Percentiles rank a stretch among this genome's conserved stretches.
phyloP scores from a whole-genome alignment of 352 stramenopile species.

The Globisporangium barbulae region DNA sequence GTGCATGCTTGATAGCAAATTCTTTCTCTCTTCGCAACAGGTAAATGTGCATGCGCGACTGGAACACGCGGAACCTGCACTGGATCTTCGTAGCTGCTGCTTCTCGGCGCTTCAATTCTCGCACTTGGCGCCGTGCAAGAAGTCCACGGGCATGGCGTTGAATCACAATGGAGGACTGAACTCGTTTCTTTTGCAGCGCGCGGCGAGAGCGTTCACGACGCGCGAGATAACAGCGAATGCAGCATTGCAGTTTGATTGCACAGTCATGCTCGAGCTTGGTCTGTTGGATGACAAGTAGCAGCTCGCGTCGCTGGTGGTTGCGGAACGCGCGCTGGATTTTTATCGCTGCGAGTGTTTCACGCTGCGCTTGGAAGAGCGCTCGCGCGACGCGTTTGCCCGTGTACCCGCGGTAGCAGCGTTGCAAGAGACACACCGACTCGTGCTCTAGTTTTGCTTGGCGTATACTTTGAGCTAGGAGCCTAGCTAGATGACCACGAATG shows the following conservation, averaged over 20 bases:
- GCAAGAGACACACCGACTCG: slow-evolving; percentile 42
- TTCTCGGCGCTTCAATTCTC: slow-evolving; percentile 24
- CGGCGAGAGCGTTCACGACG: slow-evolving; percentile 39
- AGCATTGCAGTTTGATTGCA: slow-evolving; percentile 53
- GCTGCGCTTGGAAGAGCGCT: slow-evolving; percentile 64
- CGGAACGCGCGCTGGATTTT: slow-evolving; percentile 70
- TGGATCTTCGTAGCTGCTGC: slow-evolving; percentile 58
- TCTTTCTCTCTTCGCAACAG: slow-evolving; percentile 39
- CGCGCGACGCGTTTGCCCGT: slow-evolving; percentile 60
- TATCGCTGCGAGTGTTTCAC: slow-evolving; percentile 47
- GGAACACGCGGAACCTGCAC: slow-evolving; percentile 37
- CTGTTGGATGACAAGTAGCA: slow-evolving; percentile 61
- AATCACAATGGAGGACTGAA: slow-evolving; percentile 35
- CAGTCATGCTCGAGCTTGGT: slow-evolving; percentile 59
- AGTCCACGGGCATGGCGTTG: slow-evolving; percentile 50
- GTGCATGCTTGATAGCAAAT: slow-evolving; percentile 18
- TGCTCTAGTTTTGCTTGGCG: slow-evolving; percentile 44
- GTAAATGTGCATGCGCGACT: slow-evolving; percentile 33
- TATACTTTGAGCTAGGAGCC: slow-evolving; percentile 16
- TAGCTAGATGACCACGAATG: slow-evolving; percentile 44
- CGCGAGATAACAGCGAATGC: slow-evolving; percentile 46
- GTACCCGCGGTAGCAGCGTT: slow-evolving; percentile 79
- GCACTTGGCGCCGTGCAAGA: slow-evolving; percentile 34
- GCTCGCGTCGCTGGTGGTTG: slow-evolving; percentile 49
- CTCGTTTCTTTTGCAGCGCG: slow-evolving; percentile 8